Percentiles rank a stretch among this genome's conserved stretches.
Evolutionary conservation across 768 basidiomycete genomes (phyloP).

Genomic region (Mrakia hoshinonis): DNA sequence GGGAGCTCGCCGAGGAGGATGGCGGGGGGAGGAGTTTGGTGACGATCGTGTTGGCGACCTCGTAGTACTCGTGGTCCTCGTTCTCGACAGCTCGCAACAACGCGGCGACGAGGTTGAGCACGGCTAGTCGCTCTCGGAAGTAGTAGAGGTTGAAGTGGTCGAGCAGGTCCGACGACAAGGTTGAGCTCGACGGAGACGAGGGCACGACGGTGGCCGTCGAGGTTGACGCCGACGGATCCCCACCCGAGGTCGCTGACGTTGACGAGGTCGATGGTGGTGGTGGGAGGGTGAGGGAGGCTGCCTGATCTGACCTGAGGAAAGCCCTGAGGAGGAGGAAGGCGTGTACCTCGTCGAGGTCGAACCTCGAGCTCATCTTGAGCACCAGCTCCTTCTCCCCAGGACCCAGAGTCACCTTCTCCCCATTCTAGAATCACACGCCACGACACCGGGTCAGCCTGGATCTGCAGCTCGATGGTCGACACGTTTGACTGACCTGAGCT

Average conservation of each 20-base stretch:
- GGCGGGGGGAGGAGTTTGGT: slow-evolving; percentile 5
- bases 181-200: slow-evolving; percentile 45
- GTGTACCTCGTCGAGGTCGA: slow-evolving; percentile 72
- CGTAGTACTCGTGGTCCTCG: slow-evolving; percentile 49
- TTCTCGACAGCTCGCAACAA: slow-evolving; percentile 65
- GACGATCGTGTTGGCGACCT: slow-evolving; percentile 43
- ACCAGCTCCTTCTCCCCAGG: slow-evolving; percentile 62
- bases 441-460: no score
- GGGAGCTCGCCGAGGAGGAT: slow-evolving; percentile 61
- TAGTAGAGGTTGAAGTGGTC: slow-evolving; percentile 68
- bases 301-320: slow-evolving; percentile 49
- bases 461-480: no score
- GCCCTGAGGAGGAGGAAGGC: slow-evolving; percentile 65
- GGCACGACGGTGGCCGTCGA: not conserved
- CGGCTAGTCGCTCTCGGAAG: slow-evolving; percentile 65
- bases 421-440: not conserved
- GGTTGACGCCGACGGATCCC: not conserved
- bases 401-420: slow-evolving; percentile 43
- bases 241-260: not conserved
- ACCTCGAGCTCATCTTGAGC: slow-evolving; percentile 59
- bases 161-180: slow-evolving; percentile 38
- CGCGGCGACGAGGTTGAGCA: slow-evolving; percentile 61
- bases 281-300: slow-evolving; percentile 3
- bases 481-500: not conserved
- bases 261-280: not conserved